phyloP scores from a whole-genome alignment of 2,329 filamentous ascomycete genomes.

The Aspergillus sp. region DNA sequence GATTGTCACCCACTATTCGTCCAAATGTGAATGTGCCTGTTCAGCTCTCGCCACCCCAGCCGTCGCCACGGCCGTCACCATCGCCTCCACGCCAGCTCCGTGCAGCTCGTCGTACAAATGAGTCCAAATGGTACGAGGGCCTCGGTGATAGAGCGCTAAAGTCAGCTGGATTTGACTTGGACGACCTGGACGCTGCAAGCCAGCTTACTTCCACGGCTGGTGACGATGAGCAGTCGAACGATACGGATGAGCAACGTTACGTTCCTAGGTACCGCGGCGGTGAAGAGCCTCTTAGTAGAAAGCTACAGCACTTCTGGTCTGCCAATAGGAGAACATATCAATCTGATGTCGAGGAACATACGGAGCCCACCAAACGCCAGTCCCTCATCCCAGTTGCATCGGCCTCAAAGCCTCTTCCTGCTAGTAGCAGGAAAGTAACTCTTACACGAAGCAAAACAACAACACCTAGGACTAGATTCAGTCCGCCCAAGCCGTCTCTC shows the following conservation, averaged over 20 bases:
- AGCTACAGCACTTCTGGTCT: slow-evolving; percentile 40
- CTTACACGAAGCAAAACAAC: slow-evolving; percentile 35
- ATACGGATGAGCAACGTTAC: slow-evolving; percentile 29
- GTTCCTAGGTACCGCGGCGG: slow-evolving; percentile 27
- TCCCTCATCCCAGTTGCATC: slow-evolving; percentile 15
- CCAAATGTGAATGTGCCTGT: slow-evolving; percentile 15
- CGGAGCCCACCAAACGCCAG: slow-evolving; percentile 19
- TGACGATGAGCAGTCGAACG: slow-evolving; percentile 32
- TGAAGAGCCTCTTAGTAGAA: slow-evolving; percentile 38
- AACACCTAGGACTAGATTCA: slow-evolving; percentile 40
- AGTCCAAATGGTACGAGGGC: slow-evolving; percentile 33
- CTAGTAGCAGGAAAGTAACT: slow-evolving; percentile 30
- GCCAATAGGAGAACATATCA: slow-evolving; percentile 30
- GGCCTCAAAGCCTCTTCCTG: slow-evolving; percentile 23
- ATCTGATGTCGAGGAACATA: slow-evolving; percentile 19
- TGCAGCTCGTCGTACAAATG: slow-evolving; percentile 25
- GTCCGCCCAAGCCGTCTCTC: slow-evolving; percentile 41
- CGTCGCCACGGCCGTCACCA: slow-evolving; percentile 4
- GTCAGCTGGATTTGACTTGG: slow-evolving; percentile 37
- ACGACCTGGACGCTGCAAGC: slow-evolving; percentile 32
- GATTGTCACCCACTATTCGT: slow-evolving; percentile 20
- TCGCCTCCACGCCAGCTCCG: slow-evolving; percentile 22
- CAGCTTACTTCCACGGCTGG: slow-evolving; percentile 31
- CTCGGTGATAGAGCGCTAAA: slow-evolving; percentile 37
- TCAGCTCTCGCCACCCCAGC: background rate